Conservation (phyloP, 345 rosid species). For the Aquilaria malaccensis region DNA sequence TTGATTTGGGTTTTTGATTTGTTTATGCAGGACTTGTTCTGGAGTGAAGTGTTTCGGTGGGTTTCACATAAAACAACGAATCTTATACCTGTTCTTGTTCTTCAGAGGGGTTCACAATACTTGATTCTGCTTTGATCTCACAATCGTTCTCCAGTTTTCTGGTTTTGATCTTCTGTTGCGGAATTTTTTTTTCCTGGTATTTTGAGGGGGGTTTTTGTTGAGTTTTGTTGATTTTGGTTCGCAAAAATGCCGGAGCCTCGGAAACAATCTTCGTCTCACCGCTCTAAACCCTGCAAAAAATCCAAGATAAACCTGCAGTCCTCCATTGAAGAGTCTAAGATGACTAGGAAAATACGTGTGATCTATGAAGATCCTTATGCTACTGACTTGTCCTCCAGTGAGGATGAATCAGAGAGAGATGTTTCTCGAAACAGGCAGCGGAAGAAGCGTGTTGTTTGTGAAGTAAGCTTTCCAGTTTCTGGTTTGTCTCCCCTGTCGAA, state of each 20-base stretch:
- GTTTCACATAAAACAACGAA: constrained; percentile 63
- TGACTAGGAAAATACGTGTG: constrained; percentile 54
- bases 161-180: neutral
- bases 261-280: constrained; percentile 17
- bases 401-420: constrained; percentile 49
- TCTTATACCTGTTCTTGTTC: constrained; percentile 59
- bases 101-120: constrained; percentile 52
- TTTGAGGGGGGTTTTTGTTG: constrained; percentile 27
- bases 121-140: constrained; percentile 26
- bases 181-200: constrained; percentile 9
- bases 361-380: constrained; percentile 80
- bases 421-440: neutral
- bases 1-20: neutral
- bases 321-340: constrained; percentile 19
- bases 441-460: constrained; percentile 51
- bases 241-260: constrained; percentile 33
- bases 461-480: constrained; percentile 43
- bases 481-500: neutral
- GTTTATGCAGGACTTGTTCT: constrained; percentile 66
- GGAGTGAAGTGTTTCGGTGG: constrained; percentile 66
- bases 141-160: constrained; percentile 1
- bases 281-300: constrained; percentile 18
- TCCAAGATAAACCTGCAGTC: constrained; percentile 14
- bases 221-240: constrained; percentile 16
- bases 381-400: constrained; percentile 79